These are phyloP conservation scores for peach (Prunus persica) DNA, from an alignment of 306 rosid species.

Conservation along the genomic window DNA sequence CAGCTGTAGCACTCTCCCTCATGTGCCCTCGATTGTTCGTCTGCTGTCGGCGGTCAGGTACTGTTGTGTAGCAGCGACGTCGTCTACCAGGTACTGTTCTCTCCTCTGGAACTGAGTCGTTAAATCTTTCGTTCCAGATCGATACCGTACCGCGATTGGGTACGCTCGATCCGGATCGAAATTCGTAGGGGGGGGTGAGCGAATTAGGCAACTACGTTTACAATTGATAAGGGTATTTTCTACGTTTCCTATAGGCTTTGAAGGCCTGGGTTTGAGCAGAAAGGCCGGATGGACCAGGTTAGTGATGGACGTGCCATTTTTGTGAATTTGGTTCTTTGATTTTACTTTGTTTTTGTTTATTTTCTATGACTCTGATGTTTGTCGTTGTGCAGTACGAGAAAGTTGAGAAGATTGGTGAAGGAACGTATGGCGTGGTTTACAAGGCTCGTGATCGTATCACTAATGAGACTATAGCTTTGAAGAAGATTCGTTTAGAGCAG, in stretches of 20 bases:
- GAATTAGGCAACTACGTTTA: background rate
- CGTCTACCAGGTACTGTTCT: too few species aligned
- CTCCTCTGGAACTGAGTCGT: too few species aligned
- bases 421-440: constrained; percentile 90
- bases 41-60: too few species aligned
- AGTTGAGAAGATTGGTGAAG: constrained; percentile 93
- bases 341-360: background rate
- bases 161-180: too few species aligned
- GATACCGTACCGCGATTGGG: too few species aligned
- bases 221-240: background rate
- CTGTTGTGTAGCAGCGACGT: too few species aligned
- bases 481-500: constrained; percentile 92
- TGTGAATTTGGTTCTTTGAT: background rate
- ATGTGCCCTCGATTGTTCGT: too few species aligned
- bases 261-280: constrained; percentile 2
- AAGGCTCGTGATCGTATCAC: constrained; percentile 84
- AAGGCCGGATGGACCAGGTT: constrained; percentile 20
- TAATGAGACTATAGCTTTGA: constrained; percentile 75
- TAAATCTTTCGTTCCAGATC: too few species aligned
- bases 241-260: background rate
- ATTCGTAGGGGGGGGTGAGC: too few species aligned
- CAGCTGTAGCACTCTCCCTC: too few species aligned
- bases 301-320: background rate
- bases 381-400: constrained; percentile 67
- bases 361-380: constrained; percentile 11